phyloP scores from a whole-genome alignment of 305 asterid species.

The Solanum aculeatissimum region DNA sequence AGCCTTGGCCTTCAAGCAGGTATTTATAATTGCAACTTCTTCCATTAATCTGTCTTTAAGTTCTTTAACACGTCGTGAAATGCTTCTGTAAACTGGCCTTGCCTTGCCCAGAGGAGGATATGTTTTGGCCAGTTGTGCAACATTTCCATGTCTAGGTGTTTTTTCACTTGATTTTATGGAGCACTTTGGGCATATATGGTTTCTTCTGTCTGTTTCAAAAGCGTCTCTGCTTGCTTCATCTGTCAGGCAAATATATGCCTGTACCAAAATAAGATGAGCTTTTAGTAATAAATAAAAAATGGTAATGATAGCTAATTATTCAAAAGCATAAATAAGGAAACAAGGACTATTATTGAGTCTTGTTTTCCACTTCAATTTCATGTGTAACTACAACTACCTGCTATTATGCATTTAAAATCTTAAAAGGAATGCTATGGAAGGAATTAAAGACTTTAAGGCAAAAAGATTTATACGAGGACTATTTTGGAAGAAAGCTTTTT shows the following conservation, averaged over 20 bases:
- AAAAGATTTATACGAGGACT: not conserved
- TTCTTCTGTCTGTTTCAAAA: slow-evolving; percentile 36
- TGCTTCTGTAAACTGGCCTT: not conserved
- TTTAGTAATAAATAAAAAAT: not conserved
- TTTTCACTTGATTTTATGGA: not conserved
- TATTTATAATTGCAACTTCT: slow-evolving; percentile 43
- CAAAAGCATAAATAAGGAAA: not conserved
- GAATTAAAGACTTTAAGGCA: not conserved
- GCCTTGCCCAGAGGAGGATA: slow-evolving; percentile 3
- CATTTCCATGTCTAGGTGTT: not conserved
- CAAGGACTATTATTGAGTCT: not conserved
- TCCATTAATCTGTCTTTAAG: slow-evolving; percentile 32
- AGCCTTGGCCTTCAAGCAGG: slow-evolving; percentile 36
- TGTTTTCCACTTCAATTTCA: not conserved
- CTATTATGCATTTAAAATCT: not conserved
- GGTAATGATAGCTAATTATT: not conserved
- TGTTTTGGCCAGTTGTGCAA: not conserved
- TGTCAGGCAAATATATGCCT: slow-evolving; percentile 67
- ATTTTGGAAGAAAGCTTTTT: not conserved
- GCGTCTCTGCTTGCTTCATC: slow-evolving; percentile 29
- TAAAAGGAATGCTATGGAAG: not conserved
- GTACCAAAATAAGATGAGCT: not conserved
- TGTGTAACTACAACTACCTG: not conserved
- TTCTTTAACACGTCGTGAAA: slow-evolving; percentile 22
- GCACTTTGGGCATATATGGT: slow-evolving; percentile 25